Percentiles rank a stretch among this genome's conserved stretches.
Conservation (phyloP, 1,284 basidiomycete genomes). For the Trametes pubescens region DNA sequence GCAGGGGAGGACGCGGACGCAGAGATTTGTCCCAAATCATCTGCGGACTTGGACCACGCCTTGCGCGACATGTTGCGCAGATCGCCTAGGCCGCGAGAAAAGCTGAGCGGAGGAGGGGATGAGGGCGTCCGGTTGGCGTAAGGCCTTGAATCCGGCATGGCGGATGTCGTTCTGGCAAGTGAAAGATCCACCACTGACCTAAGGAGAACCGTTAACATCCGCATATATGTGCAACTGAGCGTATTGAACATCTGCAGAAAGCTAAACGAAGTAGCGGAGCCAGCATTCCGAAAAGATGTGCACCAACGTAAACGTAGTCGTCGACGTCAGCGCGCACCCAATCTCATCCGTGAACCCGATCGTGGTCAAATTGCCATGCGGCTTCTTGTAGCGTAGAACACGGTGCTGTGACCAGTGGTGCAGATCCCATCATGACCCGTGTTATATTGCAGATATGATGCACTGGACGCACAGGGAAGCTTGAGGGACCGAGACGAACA, state of each 20-base stretch:
- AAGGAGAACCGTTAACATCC: slow-evolving; percentile 13
- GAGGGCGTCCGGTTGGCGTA: slow-evolving; percentile 41
- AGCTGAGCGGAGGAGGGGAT: slow-evolving; percentile 49
- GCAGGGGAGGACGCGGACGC: slow-evolving; percentile 48
- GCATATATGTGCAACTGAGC: neutral
- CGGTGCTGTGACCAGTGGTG: neutral
- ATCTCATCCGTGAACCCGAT: no score
- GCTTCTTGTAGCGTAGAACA: neutral
- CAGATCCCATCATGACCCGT: slow-evolving; percentile 1
- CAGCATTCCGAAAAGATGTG: no score
- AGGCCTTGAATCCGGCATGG: slow-evolving; percentile 51
- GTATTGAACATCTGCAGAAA: no score
- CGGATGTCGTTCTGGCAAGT: slow-evolving; percentile 54
- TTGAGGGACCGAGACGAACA: neutral
- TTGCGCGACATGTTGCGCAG: slow-evolving; percentile 71
- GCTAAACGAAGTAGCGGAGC: no score
- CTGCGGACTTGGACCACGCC: slow-evolving; percentile 80
- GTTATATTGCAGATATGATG: neutral
- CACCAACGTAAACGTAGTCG: no score
- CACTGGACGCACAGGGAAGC: neutral
- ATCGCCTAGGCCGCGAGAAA: slow-evolving; percentile 60
- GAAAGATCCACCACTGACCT: slow-evolving; percentile 78
- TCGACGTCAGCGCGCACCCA: neutral
- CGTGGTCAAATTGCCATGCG: no score
- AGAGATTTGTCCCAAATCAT: slow-evolving; percentile 71